Base-by-base conservation (phyloP, 1,284 basidiomycete genomes). In the Trametes pubescens region DNA sequence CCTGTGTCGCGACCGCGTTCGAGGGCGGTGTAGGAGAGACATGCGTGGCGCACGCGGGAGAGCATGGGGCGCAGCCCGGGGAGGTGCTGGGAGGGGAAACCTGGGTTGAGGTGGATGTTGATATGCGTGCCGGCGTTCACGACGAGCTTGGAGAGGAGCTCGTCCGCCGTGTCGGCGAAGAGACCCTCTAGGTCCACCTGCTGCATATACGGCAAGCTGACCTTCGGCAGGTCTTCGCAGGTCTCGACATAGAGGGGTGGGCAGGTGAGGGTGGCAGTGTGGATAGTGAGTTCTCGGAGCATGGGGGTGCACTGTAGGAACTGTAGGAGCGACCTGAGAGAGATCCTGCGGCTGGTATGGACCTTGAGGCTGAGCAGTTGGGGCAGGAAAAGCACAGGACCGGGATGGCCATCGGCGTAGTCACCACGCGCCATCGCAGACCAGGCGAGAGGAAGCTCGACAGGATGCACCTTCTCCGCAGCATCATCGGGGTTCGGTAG, bases 221-320 rank as follows among this genome's bases (percentile, higher is more conserved):
- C 54, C 21, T n/a, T 32, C 3, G 60, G 34, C 11, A 67, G 6
- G 22, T 47, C 22, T 2, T 8, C 38, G 11, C 44, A 22, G 21
- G 46, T 51, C 18, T 61, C 63, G 4, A 63, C 60, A 4, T 35
- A 34, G 14, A 55, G 37, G 10, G 62, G 26, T 32, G 29, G 29
- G 2, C 24, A 26, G 29, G 62, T 46, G 29, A 22, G 40, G n/a
- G 22, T 9, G 54, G 14, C 48, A 47, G 54, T 58, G 16, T 35
- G 47, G n/a, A 67, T 26, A 24, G 51, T 7, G 13, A 67, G 34
- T 14, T 10, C 48, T 21, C 29, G 51, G 10, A 67, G 57, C 37
- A 43, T 24, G 4, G 65, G 65, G 29, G 59, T 59, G 38, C 22
- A 46, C 8, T 59, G 56, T n/a, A 67, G 40, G 38, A 67, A 51